Percentiles rank a stretch among this genome's conserved stretches.
phyloP scores from a whole-genome alignment of 148 eudicot species.

The Heliosperma pusillum region DNA sequence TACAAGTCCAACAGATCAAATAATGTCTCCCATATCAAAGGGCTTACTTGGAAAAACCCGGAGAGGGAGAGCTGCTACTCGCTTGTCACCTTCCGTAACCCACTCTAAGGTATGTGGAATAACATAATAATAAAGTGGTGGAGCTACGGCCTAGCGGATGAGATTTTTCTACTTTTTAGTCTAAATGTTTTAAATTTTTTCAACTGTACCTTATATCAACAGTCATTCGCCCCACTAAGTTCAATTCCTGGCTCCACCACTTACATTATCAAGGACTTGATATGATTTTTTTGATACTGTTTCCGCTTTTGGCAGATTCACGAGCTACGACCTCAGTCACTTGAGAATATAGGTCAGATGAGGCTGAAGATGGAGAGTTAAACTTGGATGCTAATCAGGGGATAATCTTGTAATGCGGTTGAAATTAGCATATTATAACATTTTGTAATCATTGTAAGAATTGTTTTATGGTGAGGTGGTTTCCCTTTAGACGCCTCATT shows the following conservation, averaged over 20 bases:
- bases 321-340: constrained; percentile 17
- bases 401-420: not conserved
- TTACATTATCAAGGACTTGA: too few relatives aligned
- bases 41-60: constrained; percentile 46
- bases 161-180: too few relatives aligned
- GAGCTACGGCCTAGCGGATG: too few relatives aligned
- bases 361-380: constrained; percentile 11
- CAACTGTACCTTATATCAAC: too few relatives aligned
- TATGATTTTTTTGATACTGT: too few relatives aligned
- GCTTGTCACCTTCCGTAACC: constrained; percentile 50
- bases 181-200: too few relatives aligned
- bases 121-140: too few relatives aligned
- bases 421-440: not conserved
- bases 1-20: constrained; percentile 44
- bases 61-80: constrained; percentile 36
- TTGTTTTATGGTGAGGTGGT: too few relatives aligned
- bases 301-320: constrained; percentile 23
- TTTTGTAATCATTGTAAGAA: not conserved
- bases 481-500: too few relatives aligned
- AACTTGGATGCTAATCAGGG: not conserved
- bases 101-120: constrained; percentile 61
- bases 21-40: constrained; percentile 42
- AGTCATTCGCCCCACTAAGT: too few relatives aligned
- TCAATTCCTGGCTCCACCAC: too few relatives aligned
- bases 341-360: constrained; percentile 14